A percentile compares a stretch with the other conserved stretches of the same genome.
Evolutionary conservation across 1,284 basidiomycete species (phyloP).

Genomic region (Termitomyces sp.): DNA sequence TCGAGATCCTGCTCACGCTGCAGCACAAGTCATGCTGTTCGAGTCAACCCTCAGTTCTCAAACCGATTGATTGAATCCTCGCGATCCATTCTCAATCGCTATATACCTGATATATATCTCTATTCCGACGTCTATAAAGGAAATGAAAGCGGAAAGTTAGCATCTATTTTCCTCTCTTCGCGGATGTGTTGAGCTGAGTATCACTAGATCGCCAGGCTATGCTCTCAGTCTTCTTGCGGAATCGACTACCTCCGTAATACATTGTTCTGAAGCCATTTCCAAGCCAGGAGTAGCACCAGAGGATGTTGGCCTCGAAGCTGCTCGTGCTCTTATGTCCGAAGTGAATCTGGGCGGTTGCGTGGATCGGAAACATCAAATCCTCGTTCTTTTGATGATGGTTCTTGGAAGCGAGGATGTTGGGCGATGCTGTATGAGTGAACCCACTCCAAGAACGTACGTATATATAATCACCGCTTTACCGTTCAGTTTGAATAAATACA

Average conservation of each 20-base stretch:
- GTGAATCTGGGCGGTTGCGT: conserved; percentile 85
- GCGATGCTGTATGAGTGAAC: conserved; percentile 78
- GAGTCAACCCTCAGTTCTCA: conserved; percentile 95
- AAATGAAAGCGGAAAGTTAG: conserved; percentile 92
- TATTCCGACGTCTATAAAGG: conserved; percentile 99
- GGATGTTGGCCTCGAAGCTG: conserved; percentile 82
- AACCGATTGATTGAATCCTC: conserved; percentile 96
- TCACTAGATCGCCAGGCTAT: conserved; percentile 86
- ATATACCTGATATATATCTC: conserved; percentile 97
- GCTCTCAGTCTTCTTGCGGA: conserved; percentile 88
- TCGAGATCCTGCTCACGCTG: conserved; percentile 3
- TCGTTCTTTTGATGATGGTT: conserved; percentile 91
- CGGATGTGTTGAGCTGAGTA: background rate
- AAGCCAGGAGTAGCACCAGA: conserved; percentile 82
- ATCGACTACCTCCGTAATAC: conserved; percentile 87
- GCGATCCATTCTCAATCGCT: conserved; percentile 88
- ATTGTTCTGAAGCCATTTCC: conserved; percentile 84
- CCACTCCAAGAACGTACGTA: conserved; percentile 78
- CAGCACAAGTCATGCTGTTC: conserved; percentile 74
- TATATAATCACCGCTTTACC: background rate
- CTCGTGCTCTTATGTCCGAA: conserved; percentile 74
- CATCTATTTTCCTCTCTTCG: conserved; percentile 7
- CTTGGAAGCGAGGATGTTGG: conserved; percentile 96
- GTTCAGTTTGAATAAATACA: conserved; percentile 11
- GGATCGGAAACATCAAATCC: conserved; percentile 83